These are phyloP conservation scores for Dryadomyces sulphureus DNA, from an alignment of 2,329 filamentous ascomycete genomes.

Conservation along the genomic window DNA sequence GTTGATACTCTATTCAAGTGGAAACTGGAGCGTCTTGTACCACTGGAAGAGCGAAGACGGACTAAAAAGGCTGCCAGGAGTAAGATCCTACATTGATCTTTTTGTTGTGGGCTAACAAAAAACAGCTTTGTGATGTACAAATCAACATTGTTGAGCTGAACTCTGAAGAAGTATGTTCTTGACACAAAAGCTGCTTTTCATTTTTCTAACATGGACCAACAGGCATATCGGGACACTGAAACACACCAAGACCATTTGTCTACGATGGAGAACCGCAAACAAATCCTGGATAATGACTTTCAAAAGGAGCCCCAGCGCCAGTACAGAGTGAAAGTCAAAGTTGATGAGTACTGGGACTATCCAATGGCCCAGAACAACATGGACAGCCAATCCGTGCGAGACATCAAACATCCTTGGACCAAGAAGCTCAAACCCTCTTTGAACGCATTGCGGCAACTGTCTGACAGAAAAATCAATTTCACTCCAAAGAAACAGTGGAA, in stretches of 20 bases:
- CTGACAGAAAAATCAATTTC: too few relatives aligned
- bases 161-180: too few relatives aligned
- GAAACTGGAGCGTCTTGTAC: constrained; percentile 5
- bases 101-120: background rate
- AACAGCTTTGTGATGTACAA: background rate
- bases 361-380: background rate
- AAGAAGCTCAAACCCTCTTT: background rate
- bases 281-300: background rate
- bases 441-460: background rate
- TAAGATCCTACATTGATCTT: background rate
- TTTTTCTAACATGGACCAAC: background rate
- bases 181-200: too few relatives aligned
- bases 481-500: background rate
- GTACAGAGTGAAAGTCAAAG: too few relatives aligned
- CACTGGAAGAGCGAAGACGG: constrained; percentile 5
- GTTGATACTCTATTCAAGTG: constrained; percentile 5
- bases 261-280: background rate
- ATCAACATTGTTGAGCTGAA: constrained; percentile 2
- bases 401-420: background rate
- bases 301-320: too few relatives aligned
- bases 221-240: background rate
- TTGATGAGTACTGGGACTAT: background rate
- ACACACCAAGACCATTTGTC: background rate
- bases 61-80: background rate
- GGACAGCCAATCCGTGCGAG: background rate